A percentile compares a stretch with the other conserved stretches of the same genome.
Evolutionary conservation across 352 stramenopile genomes (phyloP).

Genomic region (Phytophthora capsici): DNA sequence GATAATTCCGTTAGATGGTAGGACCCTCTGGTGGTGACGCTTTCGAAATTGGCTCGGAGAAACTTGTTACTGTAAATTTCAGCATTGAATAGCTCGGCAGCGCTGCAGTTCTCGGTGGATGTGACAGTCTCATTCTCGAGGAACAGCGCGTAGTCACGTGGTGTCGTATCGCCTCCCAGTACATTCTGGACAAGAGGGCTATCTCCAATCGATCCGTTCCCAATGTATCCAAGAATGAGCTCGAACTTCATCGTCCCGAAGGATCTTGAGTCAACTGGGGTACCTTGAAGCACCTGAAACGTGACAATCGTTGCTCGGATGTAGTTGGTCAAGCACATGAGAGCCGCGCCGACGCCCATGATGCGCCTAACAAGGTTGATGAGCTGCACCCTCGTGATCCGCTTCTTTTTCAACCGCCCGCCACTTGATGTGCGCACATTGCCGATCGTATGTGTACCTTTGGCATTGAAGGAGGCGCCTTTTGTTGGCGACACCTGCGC

Average conservation of each 20-base stretch:
- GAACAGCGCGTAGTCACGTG: slow-evolving; percentile 39
- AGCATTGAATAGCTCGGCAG: slow-evolving; percentile 8
- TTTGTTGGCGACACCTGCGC: slow-evolving; percentile 24
- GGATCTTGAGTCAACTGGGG: slow-evolving; percentile 18
- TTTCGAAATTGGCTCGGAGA: slow-evolving; percentile 33
- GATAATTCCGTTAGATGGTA: slow-evolving; percentile 47
- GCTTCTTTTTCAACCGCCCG: slow-evolving; percentile 28
- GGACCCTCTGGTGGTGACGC: slow-evolving; percentile 12
- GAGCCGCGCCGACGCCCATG: slow-evolving; percentile 26
- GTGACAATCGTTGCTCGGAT: slow-evolving; percentile 34
- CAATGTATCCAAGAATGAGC: slow-evolving; percentile 30
- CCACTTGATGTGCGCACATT: background rate
- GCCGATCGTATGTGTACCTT: slow-evolving; percentile 1
- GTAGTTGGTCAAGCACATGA: slow-evolving; percentile 42
- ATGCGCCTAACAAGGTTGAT: slow-evolving; percentile 33
- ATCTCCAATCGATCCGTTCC: slow-evolving; percentile 31
- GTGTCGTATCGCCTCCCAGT: slow-evolving; percentile 22
- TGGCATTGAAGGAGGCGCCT: background rate
- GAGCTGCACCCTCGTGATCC: slow-evolving; percentile 26
- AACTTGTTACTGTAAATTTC: slow-evolving; percentile 46
- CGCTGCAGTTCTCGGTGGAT: slow-evolving; percentile 27
- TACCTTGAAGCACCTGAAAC: slow-evolving; percentile 26
- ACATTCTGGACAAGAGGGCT: slow-evolving; percentile 38
- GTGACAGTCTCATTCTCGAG: slow-evolving; percentile 34
- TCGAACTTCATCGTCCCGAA: slow-evolving; percentile 22